These are phyloP conservation scores for Acacia crassicarpa DNA, from an alignment of 306 rosid genomes.

Conservation along the genomic window DNA sequence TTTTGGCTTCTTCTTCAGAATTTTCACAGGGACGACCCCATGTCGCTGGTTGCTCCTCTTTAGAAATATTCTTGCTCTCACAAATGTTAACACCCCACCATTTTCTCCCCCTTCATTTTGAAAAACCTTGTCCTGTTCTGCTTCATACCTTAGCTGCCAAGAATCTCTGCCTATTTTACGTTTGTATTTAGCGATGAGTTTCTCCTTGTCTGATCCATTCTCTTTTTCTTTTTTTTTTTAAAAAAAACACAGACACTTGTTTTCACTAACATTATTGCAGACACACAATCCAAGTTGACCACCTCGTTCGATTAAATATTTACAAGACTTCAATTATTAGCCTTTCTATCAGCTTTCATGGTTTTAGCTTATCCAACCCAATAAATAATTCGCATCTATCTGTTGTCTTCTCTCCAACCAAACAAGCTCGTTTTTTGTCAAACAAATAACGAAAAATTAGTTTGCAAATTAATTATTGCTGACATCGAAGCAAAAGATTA, in stretches of 20 bases:
- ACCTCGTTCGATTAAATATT: conserved; percentile 5
- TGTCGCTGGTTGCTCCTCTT: background rate
- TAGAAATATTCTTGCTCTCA: conserved; percentile 29
- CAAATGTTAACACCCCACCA: background rate
- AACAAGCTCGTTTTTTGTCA: background rate
- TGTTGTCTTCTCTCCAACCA: background rate
- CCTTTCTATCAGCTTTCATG: background rate
- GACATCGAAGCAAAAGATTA: conserved; percentile 15
- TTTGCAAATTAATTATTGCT: background rate
- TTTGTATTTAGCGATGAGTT: background rate
- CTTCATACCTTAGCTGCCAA: conserved; percentile 9
- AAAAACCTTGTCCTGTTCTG: background rate
- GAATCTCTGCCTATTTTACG: conserved; percentile 15
- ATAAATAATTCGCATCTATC: background rate
- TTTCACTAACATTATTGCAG: background rate
- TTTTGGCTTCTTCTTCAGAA: conserved; percentile 23
- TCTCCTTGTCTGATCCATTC: background rate
- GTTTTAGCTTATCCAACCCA: background rate
- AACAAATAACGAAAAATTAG: background rate
- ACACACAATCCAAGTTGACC: conserved; percentile 35
- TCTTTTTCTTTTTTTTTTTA: too few species aligned
- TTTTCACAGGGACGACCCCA: conserved; percentile 13
- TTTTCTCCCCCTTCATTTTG: background rate
- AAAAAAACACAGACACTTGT: background rate
- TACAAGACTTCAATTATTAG: background rate